A percentile compares a stretch with the other conserved stretches of the same genome.
Evolutionary conservation across 2,329 filamentous ascomycete species (phyloP).

Genomic region (Huntiella savannae): DNA sequence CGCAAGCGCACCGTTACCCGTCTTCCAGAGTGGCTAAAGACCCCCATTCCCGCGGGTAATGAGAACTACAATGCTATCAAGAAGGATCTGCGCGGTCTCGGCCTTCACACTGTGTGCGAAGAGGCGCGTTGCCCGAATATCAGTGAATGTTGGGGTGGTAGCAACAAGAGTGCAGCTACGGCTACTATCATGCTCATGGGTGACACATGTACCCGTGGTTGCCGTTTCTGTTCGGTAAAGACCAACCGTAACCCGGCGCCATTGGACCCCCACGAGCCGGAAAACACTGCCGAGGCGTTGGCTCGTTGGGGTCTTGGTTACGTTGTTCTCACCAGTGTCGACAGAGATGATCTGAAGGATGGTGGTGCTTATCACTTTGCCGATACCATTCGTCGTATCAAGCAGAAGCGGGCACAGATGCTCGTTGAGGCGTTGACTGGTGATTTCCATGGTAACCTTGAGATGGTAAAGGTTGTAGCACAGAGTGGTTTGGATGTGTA

Average conservation of each 20-base stretch:
- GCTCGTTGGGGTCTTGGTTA: slow-evolving; percentile 88
- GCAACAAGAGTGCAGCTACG: slow-evolving; percentile 71
- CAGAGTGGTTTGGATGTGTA: slow-evolving; percentile 84
- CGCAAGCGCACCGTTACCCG: slow-evolving; percentile 49
- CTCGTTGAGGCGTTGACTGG: slow-evolving; percentile 73
- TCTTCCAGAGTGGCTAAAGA: slow-evolving; percentile 89
- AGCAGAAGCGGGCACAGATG: slow-evolving; percentile 58
- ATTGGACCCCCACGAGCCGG: slow-evolving; percentile 86
- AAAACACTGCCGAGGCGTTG: slow-evolving; percentile 88
- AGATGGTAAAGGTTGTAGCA: slow-evolving; percentile 73
- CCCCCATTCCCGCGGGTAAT: slow-evolving; percentile 66
- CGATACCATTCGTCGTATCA: slow-evolving; percentile 86
- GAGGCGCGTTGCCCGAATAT: slow-evolving; percentile 96
- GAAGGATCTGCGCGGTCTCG: slow-evolving; percentile 72
- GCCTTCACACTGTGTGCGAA: slow-evolving; percentile 90
- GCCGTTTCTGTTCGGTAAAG: slow-evolving; percentile 94
- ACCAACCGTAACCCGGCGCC: slow-evolving; percentile 57
- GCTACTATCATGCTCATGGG: slow-evolving; percentile 99
- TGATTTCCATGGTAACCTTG: slow-evolving; percentile 68
- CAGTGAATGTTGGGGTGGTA: slow-evolving; percentile 91
- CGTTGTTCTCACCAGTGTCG: slow-evolving; percentile 82
- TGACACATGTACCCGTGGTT: slow-evolving; percentile 90
- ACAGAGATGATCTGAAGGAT: slow-evolving; percentile 79
- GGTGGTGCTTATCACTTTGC: slow-evolving; percentile 81
- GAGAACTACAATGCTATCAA: slow-evolving; percentile 88